Percentiles rank a stretch among this genome's conserved stretches.
phyloP scores from a whole-genome alignment of 1,139 yeast genomes.

The Magnusiomyces suaveolens region DNA sequence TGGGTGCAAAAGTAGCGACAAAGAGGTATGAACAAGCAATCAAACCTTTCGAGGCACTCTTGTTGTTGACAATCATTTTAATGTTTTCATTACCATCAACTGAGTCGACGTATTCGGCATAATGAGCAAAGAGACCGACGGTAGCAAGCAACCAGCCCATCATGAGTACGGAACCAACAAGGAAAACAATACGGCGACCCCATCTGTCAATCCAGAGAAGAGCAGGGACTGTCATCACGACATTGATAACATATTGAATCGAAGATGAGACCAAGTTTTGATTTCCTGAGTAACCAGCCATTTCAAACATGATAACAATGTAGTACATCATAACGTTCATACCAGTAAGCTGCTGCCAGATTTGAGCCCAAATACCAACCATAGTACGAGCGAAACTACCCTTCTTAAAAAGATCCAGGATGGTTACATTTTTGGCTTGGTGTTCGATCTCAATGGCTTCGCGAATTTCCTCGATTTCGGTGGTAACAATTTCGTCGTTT shows the following conservation, averaged over 20 bases:
- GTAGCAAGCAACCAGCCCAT: constrained; percentile 37
- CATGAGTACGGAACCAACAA: constrained; percentile 38
- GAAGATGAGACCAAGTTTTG: constrained; percentile 43
- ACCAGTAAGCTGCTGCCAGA: constrained; percentile 67
- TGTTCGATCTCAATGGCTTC: constrained; percentile 34
- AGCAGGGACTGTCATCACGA: constrained; percentile 37
- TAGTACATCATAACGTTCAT: constrained; percentile 53
- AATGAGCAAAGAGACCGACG: constrained; percentile 37
- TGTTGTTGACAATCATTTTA: constrained; percentile 37
- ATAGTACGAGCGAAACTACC: constrained; percentile 43
- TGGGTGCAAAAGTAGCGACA: constrained; percentile 57
- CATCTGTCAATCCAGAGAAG: constrained; percentile 42
- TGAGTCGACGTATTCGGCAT: constrained; percentile 33
- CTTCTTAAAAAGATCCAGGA: constrained; percentile 41
- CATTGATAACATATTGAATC: constrained; percentile 45
- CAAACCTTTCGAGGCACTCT: constrained; percentile 38
- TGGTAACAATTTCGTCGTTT: constrained; percentile 44
- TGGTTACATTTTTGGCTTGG: constrained; percentile 24
- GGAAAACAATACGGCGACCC: constrained; percentile 44
- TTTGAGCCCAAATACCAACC: constrained; percentile 51
- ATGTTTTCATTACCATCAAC: constrained; percentile 38
- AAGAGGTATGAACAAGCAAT: constrained; percentile 55
- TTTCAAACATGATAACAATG: constrained; percentile 33
- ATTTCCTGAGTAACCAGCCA: constrained; percentile 33
- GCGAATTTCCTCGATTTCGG: constrained; percentile 52